Base-by-base conservation (phyloP, 148 eudicot species). In the Camellia lanceoleosa region DNA sequence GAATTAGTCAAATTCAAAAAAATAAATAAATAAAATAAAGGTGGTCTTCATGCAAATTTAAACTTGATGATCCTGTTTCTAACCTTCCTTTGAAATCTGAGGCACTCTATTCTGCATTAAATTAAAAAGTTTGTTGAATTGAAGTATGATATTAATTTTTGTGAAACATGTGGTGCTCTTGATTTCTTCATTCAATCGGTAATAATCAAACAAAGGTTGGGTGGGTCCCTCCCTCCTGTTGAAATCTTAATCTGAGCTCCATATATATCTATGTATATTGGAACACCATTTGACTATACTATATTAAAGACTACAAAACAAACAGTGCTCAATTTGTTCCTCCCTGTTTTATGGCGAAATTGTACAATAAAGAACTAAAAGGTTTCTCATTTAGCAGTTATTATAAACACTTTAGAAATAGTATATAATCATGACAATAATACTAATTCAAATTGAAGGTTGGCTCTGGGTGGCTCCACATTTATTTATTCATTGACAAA, bases 101-200 rank as follows among this genome's bases (percentile, higher is more conserved):
- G 30, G 38, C 7, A 2, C 54, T 15, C 9, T 60, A 2, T n/a
- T 38, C 9, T 60, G 16, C 4, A 59, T 60, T 75, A 44, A 30
- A 30, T 30, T 30, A 30, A 30, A 30, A 43, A 42, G 9, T 42
- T 75, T 20, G 65, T 14, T 58, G 61, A 41, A 56, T 12, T 12
- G 4, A 49, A 44, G 51, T 58, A 41, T 3, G 5, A 13, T 38
- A 38, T 73, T 73, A 14, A 56, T 9, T 20, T 20, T 73, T 38
- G 19, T 9, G 60, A 55, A 73, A 6, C 79, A 47, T 47, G 56
- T 76, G 59, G 14, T 46, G 67, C 47, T 59, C 52, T 18, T 75
- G 65, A 42, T 46, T 42, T 75, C 68, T 61, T 44, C 16, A 62
- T 76, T 76, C 16, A 62, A 76, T 76, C n/a, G 78, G 46, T 52